These are phyloP conservation scores for Camelina sativa DNA, from an alignment of 345 rosid genomes.

Conservation along the genomic window DNA sequence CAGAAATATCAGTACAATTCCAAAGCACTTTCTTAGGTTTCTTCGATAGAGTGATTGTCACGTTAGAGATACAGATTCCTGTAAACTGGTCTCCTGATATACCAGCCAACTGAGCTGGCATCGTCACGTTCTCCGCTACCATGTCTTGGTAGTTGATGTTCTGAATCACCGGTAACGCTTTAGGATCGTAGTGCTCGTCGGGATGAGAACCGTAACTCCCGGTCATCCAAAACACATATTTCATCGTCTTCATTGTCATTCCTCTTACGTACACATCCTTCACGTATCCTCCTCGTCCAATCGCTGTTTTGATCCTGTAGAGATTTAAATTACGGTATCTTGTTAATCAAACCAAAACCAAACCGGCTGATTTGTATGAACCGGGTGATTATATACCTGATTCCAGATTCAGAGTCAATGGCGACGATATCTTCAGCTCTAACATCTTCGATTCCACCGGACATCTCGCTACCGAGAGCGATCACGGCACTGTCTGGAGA, in stretches of 20 bases:
- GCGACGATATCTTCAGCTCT: constrained; percentile 81
- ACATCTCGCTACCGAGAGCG: constrained; percentile 92
- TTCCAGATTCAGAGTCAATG: constrained; percentile 71
- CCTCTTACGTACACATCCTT: constrained; percentile 72
- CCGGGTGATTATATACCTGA: constrained; percentile 37
- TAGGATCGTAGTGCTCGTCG: constrained; percentile 65
- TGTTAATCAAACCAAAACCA: neutral
- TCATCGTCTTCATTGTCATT: constrained; percentile 74
- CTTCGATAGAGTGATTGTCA: constrained; percentile 52
- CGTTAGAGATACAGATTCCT: constrained; percentile 83
- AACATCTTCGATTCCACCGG: constrained; percentile 83
- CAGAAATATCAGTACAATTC: constrained; percentile 76
- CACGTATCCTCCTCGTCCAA: constrained; percentile 83
- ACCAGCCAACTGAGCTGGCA: constrained; percentile 69
- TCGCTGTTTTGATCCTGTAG: constrained; percentile 67
- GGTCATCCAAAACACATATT: constrained; percentile 92
- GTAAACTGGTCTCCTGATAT: constrained; percentile 61
- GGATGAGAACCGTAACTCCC: constrained; percentile 83
- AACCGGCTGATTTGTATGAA: neutral
- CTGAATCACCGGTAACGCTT: constrained; percentile 66
- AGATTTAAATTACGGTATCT: too few species aligned
- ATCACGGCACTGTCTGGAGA: constrained; percentile 89
- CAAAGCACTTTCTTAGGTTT: constrained; percentile 68
- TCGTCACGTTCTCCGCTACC: constrained; percentile 74
- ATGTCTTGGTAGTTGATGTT: constrained; percentile 71